Base-by-base conservation (phyloP, 345 rosid genomes). In the Diplotaxis tenuifolia region DNA sequence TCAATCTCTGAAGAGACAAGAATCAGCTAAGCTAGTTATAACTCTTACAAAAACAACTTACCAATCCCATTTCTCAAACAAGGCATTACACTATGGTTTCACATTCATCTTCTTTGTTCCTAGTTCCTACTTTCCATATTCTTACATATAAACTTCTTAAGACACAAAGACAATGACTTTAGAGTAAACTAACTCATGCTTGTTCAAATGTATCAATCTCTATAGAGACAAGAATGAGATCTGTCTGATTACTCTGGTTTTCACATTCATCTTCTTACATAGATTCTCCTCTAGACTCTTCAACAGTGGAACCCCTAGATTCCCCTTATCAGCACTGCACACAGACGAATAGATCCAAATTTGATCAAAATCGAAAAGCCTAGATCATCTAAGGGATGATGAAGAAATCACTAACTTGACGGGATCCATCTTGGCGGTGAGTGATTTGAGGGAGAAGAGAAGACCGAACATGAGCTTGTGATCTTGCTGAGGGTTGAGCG, bases 401-500 rank as follows among this genome's bases (percentile, higher is more conserved):
- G 65, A 74, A 29, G 65, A 74, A 29, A 54, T 70, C 54, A 42
- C 50, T 65, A 55, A 90, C 97, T 83, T 78, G 15, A 85, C 85
- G 28, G 99, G 99, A 83, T 95, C 99, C 97, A 95, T 88, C 64
- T 95, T 95, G 27, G 96, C 96, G 12, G 98, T 84, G 60, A 95
- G 83, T 9, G 99, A 95, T 81, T 95, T 95, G 83, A 92, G 99
- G 3, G 98, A 92, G 92, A 92, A 95, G 79, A 95, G 99, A 58
- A 92, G 88, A 62, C 99, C 99, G 36, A 89, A 95, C 96, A 95
- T 92, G 78, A 95, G 99, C 82, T 90, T 90, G 72, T 86, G 98
- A 68, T 96, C 99, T 81, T 87, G 97, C 72, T 87, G 97, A 9
- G 90, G 79, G 58, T 86, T 87, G 4, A 92, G 90, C 28, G 99